Evolutionary conservation across 805 yeast genomes (phyloP), one percentile per base, ranked within the genome.

Genomic region (Candida takata): DNA sequence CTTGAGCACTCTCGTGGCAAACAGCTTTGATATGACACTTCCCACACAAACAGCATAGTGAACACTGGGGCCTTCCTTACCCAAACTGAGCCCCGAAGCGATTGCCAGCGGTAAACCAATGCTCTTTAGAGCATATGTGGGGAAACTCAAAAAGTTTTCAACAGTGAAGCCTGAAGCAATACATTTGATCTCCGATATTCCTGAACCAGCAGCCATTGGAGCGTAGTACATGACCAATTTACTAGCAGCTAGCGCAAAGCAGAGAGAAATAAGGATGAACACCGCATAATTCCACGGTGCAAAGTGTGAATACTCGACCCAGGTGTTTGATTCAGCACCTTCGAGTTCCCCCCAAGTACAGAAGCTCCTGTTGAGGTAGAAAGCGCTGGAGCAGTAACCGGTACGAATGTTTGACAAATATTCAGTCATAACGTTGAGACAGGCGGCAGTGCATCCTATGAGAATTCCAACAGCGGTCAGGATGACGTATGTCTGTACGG

Each of bases 21-120:
- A 51, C 6, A 53, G 21, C 35, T 49, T 52, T 10, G 53, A 45
- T 1, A 43, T 61, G 52, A 33, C 42, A 55, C 61, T 35, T 0
- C 97, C 98, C n/a, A 83, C 90, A 57, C 97, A 88, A 0, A 88
- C 95, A 1, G 98, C 97, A 58, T 90, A 92, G 60, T 92, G 99
- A 10, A 92, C 98, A 49, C 90, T 78, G 2, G 99, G 99, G 0
- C 99, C 99, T 55, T 92, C 99, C 60, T 92, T 92, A 16, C 99
- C 99, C 6, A 92, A 83, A 47, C 90, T 82, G 26, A 92, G 60
- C 0, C 98, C 98, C 1, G 96, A 80, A 1, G 95, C 88, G 50
- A 92, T 92, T 0, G 95, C 85, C 41, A 92, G 63, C 0, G 98
- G 98, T 29, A 92, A 62, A 0, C 94, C 84, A 8, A 86, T 54